A percentile compares a stretch with the other conserved stretches of the same genome.
phyloP scores from a whole-genome alignment of 2,329 filamentous ascomycete species.

The Triangularia verruculosa region DNA sequence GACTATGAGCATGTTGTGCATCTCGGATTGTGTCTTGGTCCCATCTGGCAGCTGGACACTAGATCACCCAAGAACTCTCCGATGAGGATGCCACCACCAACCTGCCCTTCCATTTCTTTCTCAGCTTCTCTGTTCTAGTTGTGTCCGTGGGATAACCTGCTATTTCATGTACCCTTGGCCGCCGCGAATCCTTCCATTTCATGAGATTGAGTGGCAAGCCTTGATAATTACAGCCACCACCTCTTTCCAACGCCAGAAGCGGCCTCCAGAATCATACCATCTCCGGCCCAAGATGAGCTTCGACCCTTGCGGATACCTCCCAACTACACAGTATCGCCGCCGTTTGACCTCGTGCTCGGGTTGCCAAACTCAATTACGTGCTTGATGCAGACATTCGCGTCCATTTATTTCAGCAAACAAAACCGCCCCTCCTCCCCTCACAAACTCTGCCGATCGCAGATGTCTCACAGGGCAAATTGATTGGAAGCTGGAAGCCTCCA shows the following conservation, averaged over 20 bases:
- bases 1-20: not conserved
- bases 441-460: not conserved
- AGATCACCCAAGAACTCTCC: not conserved
- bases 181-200: not conserved
- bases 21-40: not conserved
- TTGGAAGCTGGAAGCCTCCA: not conserved
- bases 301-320: too few species aligned
- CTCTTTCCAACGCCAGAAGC: not conserved
- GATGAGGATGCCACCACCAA: not conserved
- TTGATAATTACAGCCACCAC: not conserved
- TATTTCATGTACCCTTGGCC: not conserved
- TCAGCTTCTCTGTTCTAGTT: not conserved
- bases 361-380: not conserved
- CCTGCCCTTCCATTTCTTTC: not conserved
- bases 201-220: not conserved
- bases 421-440: not conserved
- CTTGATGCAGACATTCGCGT: not conserved
- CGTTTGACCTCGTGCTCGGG: not conserved
- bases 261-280: not conserved
- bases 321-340: too few species aligned
- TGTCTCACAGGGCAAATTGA: not conserved
- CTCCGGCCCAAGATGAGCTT: not conserved
- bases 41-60: not conserved
- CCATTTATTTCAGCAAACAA: not conserved
- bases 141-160: not conserved